Percentiles rank a stretch among this genome's conserved stretches.
These are phyloP conservation scores for Alloteropsis semialata DNA, from an alignment of 176 grass and related monocot genomes.

Conservation along the genomic window DNA sequence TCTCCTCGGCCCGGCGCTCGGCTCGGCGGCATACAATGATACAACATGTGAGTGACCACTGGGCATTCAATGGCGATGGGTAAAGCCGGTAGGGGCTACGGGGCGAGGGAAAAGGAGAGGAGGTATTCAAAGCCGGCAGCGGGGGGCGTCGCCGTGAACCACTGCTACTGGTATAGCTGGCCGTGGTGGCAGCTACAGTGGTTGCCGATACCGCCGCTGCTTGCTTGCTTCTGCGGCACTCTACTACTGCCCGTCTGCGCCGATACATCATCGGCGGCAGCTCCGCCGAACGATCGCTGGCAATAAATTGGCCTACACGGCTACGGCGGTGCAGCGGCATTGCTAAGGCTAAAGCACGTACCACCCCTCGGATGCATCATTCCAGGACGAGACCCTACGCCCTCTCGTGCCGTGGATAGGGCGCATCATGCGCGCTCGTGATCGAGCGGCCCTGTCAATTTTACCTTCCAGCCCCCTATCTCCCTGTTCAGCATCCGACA, in stretches of 20 bases:
- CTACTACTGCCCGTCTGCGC: background rate
- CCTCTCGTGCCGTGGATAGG: background rate
- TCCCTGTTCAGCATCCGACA: background rate
- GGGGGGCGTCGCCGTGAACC: background rate
- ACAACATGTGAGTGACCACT: conserved; percentile 28
- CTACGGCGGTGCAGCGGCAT: background rate
- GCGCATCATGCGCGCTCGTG: background rate
- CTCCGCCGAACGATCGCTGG: background rate
- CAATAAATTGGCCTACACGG: conserved; percentile 1
- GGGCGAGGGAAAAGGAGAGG: background rate
- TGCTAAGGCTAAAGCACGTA: background rate
- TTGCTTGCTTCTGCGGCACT: conserved; percentile 29
- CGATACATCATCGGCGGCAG: background rate
- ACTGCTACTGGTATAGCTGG: background rate
- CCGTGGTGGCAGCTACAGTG: background rate
- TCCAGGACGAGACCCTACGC: background rate
- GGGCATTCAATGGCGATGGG: conserved; percentile 36
- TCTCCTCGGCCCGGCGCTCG: conserved; percentile 3
- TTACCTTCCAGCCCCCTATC: no score
- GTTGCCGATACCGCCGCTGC: background rate
- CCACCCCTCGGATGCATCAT: background rate
- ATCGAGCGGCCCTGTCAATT: no score
- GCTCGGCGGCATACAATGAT: no score
- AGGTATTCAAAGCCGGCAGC: background rate
- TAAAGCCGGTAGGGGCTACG: conserved; percentile 21